phyloP scores from a whole-genome alignment of 2,329 filamentous ascomycete genomes.

The Xylaria sp. region DNA sequence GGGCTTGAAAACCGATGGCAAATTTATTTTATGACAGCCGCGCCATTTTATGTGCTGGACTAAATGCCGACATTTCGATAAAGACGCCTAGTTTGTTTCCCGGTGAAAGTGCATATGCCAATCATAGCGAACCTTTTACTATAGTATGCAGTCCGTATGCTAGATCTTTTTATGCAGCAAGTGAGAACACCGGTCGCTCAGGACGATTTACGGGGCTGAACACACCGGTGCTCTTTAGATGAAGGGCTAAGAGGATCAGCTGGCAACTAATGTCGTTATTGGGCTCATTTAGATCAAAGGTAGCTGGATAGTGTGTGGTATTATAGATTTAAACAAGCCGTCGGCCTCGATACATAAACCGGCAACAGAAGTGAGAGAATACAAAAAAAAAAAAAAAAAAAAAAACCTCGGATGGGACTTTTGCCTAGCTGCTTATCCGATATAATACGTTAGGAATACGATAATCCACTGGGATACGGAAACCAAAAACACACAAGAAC shows the following conservation, averaged over 20 bases:
- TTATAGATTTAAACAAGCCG: background rate
- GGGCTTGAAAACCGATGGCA: no score
- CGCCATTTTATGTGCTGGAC: no score
- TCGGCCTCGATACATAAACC: background rate
- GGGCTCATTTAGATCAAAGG: background rate
- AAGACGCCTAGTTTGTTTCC: background rate
- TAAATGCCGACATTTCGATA: background rate
- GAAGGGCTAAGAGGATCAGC: background rate
- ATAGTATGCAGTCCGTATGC: background rate
- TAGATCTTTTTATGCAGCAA: background rate
- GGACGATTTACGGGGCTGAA: background rate
- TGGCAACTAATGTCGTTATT: background rate
- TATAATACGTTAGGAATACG: background rate
- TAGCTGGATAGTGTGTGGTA: no score
- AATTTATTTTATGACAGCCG: no score
- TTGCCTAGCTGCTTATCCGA: background rate
- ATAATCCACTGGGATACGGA: background rate
- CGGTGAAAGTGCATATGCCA: background rate
- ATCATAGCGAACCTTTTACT: background rate
- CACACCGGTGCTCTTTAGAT: background rate
- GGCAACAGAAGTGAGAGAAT: background rate
- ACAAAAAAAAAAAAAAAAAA: no score
- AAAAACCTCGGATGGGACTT: background rate
- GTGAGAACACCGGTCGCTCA: background rate
- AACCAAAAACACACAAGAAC: background rate